These are phyloP conservation scores for Papiliotrema nemorosa DNA, from an alignment of 1,284 basidiomycete species.

Conservation along the genomic window DNA sequence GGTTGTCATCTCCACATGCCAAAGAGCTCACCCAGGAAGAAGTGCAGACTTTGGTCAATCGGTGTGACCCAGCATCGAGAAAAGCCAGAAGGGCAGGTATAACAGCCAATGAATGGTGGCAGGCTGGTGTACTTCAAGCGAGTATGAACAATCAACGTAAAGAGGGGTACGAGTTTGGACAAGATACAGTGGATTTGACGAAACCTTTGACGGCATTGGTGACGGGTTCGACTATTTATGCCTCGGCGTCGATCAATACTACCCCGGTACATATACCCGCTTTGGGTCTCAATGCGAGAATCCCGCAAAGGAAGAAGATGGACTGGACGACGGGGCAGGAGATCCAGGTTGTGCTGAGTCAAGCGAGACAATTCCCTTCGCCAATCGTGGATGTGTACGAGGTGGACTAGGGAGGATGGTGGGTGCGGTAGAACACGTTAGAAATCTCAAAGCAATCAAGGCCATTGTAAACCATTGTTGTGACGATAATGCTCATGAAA, in stretches of 20 bases:
- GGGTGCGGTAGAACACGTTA: no score
- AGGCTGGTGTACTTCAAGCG: conserved; percentile 15
- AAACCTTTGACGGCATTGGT: conserved; percentile 16
- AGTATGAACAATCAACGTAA: conserved; percentile 1
- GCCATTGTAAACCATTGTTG: no score
- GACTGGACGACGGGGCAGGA: conserved; percentile 24
- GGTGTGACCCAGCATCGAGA: conserved; percentile 17
- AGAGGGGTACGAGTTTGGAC: conserved; percentile 7
- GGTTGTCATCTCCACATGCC: conserved; percentile 5
- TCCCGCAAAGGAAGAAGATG: conserved; percentile 8
- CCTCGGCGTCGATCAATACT: conserved; percentile 4
- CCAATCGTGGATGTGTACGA: conserved; percentile 13
- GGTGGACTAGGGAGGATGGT: conserved; percentile 3
- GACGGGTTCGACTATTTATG: conserved; percentile 11
- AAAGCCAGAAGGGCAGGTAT: conserved; percentile 17
- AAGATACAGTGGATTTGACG: conserved; percentile 16
- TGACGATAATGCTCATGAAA: no score
- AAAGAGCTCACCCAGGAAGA: conserved; percentile 19
- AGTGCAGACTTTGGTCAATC: conserved; percentile 15
- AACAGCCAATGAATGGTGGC: conserved; percentile 28
- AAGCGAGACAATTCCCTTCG: conserved; percentile 24
- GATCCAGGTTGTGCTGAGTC: conserved; percentile 20
- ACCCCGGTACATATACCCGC: conserved; percentile 18
- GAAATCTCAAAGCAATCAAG: not conserved
- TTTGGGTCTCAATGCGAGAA: conserved; percentile 15